Evolutionary conservation across 2,329 filamentous ascomycete genomes (phyloP), one percentile per base, ranked within the genome.

Genomic region (Trichoderma sp.): DNA sequence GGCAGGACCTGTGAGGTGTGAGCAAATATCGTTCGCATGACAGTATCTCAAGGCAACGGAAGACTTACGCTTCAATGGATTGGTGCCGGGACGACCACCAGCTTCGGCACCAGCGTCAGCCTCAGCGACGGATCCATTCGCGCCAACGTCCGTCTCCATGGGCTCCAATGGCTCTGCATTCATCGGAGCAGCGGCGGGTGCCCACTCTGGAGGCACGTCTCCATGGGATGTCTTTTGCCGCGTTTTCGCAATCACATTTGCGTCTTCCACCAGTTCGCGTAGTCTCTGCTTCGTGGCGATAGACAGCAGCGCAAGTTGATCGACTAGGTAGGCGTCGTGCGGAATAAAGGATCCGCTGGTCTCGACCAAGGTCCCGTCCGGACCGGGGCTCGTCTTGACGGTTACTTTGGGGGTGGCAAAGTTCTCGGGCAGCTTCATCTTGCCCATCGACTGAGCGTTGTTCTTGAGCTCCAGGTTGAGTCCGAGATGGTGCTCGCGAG

Each of bases 201-300:
- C 77, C 87, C 93, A 95, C 63, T 93, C 91, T 10, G 85, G 81
- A 3, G 92, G 91, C 6, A 97, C 82, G 39, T 88, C 80, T 1
- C 93, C 94, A 75, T 96, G 90, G 2, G 93, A 91, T 21, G 90
- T 91, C 67, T 84, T 87, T 73, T 91, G 90, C 62, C 94, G 87
- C 66, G 86, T 90, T 66, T 83, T 83, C 3, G 92, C 86, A 52
- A 96, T 78, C 10, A 83, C 83, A 63, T 88, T 85, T 12, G 92
- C 88, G 71, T 97, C 93, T 72, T 93, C 90, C 3, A 97, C 74
- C 34, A 97, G 78, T 14, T 88, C 86, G 61, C 91, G 84, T 44
- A 97, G 71, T 30, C 92, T 85, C 70, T 96, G 90, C 73, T 94
- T 92, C 10, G 92, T 88, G 19, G 91, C 91, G 64, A 97, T 84